Evolutionary conservation across 768 basidiomycete species (phyloP).

Genomic region (Leccinum ochraceum): DNA sequence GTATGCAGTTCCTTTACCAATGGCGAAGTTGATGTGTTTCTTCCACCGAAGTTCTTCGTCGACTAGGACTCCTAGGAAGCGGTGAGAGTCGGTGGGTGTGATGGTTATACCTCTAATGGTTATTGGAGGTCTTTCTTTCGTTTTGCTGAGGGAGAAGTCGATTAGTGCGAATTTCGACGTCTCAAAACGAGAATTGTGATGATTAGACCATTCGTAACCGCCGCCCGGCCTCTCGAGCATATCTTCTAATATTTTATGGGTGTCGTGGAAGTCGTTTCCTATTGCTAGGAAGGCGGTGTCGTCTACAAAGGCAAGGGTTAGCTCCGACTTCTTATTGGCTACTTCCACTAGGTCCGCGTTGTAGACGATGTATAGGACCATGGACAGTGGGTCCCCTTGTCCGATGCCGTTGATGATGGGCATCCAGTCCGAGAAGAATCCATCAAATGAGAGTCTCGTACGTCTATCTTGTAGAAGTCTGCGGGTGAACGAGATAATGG

Average conservation of each 20-base stretch:
- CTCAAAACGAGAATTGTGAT: constrained; percentile 13
- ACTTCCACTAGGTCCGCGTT: constrained; percentile 25
- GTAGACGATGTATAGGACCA: constrained; percentile 34
- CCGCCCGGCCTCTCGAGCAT: constrained; percentile 28
- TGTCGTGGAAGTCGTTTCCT: constrained; percentile 24
- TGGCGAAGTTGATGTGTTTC: not conserved
- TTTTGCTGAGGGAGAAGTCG: not conserved
- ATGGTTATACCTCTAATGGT: not conserved
- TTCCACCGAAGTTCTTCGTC: not conserved
- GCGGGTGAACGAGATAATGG: constrained; percentile 8
- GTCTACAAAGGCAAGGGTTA: constrained; percentile 33
- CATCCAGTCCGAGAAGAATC: constrained; percentile 18
- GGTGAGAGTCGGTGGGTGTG: not conserved
- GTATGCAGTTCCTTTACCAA: not conserved
- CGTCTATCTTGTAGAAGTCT: not conserved
- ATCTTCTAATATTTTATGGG: constrained; percentile 19
- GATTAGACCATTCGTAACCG: constrained; percentile 14
- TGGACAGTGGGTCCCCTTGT: constrained; percentile 12
- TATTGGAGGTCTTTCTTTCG: not conserved
- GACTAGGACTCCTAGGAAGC: not conserved
- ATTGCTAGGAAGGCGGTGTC: constrained; percentile 29
- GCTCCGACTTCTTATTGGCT: constrained; percentile 9
- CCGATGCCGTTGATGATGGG: constrained; percentile 27
- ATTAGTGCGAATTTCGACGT: constrained; percentile 23
- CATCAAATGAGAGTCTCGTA: constrained; percentile 25